Percentiles rank a stretch among this genome's conserved stretches.
These are phyloP conservation scores for Pseudonectria buxi DNA, from an alignment of 2,329 filamentous ascomycete species.

Conservation along the genomic window DNA sequence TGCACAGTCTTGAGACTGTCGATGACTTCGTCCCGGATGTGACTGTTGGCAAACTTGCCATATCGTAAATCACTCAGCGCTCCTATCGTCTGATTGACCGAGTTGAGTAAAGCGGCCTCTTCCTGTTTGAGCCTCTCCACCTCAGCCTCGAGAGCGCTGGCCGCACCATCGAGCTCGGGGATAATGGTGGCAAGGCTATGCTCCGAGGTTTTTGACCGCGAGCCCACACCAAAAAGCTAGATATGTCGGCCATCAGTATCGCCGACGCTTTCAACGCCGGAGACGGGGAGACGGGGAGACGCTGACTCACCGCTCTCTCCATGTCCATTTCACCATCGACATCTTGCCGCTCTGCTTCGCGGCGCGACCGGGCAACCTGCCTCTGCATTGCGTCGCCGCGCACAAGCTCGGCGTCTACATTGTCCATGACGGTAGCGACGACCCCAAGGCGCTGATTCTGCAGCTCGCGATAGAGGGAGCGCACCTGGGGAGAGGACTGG, in stretches of 20 bases:
- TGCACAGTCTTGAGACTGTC: conserved; percentile 53
- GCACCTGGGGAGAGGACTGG: conserved; percentile 60
- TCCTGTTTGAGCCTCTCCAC: conserved; percentile 60
- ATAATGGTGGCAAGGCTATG: conserved; percentile 62
- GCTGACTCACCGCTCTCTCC: conserved; percentile 44
- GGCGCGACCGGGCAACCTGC: conserved; percentile 48
- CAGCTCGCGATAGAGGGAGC: conserved; percentile 69
- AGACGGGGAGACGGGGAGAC: not conserved
- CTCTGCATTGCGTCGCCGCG: conserved; percentile 52
- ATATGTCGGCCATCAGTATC: not conserved
- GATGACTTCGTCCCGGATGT: conserved; percentile 59
- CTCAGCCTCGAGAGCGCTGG: conserved; percentile 59
- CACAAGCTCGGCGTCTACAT: conserved; percentile 59
- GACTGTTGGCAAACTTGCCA: conserved; percentile 61
- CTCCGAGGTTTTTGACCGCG: conserved; percentile 38
- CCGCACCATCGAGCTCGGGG: conserved; percentile 62
- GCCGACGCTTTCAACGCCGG: not conserved
- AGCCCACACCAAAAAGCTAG: conserved; percentile 51
- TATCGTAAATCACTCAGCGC: conserved; percentile 77
- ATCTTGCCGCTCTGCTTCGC: conserved; percentile 47
- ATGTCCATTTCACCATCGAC: conserved; percentile 59
- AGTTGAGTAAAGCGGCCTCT: conserved; percentile 50
- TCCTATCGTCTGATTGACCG: conserved; percentile 60
- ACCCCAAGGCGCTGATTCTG: conserved; percentile 65
- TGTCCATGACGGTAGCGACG: conserved; percentile 59